Evolutionary conservation across 768 basidiomycete genomes (phyloP).

Genomic region (Dioszegia hungarica): DNA sequence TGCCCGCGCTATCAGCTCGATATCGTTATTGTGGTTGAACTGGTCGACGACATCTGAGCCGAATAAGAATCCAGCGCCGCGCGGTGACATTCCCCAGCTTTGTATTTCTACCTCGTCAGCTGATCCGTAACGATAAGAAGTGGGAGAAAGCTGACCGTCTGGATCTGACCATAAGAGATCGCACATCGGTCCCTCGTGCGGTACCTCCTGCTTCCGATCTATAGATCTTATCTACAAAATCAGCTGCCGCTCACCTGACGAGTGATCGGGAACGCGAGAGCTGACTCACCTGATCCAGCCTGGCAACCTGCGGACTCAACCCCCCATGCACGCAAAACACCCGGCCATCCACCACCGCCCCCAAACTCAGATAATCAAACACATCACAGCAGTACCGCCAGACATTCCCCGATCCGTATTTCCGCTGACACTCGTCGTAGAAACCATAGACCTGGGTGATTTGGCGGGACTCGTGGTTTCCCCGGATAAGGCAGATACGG

Average conservation of each 20-base stretch:
- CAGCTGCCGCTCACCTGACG: neutral
- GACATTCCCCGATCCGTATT: conserved; percentile 88
- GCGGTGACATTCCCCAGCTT: conserved; percentile 93
- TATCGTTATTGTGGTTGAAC: conserved; percentile 89
- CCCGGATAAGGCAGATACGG: conserved; percentile 80
- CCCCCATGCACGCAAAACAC: conserved; percentile 98
- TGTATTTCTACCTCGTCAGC: conserved; percentile 79
- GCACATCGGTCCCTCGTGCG: conserved; percentile 98
- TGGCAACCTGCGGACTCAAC: conserved; percentile 78
- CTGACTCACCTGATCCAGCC: conserved; percentile 74
- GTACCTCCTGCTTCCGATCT: conserved; percentile 94
- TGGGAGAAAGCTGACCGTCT: conserved; percentile 68
- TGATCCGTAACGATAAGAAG: conserved; percentile 34
- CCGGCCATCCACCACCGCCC: conserved; percentile 91
- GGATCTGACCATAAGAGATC: conserved; percentile 99
- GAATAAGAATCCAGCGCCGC: conserved; percentile 94
- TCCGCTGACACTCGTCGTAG: conserved; percentile 87
- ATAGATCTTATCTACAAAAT: conserved; percentile 72
- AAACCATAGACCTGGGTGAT: conserved; percentile 75
- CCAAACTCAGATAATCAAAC: conserved; percentile 91
- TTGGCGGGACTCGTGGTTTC: conserved; percentile 95
- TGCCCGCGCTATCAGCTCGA: conserved; percentile 83
- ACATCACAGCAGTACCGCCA: conserved; percentile 99
- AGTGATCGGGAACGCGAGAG: neutral
- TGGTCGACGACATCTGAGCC: conserved; percentile 71